Evolutionary conservation across 805 yeast genomes (phyloP), one percentile per base, ranked within the genome.

Genomic region (Saccharomyces mikatae): DNA sequence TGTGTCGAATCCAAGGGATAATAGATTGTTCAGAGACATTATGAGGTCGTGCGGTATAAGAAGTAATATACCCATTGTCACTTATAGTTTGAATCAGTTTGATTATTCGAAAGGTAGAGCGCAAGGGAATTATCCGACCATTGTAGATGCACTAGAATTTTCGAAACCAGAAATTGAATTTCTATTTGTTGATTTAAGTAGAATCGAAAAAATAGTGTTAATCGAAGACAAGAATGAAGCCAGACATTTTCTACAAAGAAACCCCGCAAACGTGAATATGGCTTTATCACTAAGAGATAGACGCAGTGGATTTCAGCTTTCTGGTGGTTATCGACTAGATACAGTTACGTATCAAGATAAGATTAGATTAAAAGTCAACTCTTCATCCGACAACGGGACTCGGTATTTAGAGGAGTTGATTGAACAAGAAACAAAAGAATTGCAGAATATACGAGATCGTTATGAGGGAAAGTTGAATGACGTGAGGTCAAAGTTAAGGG

Each of bases 1-100:
- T 36, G 96, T 89, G 1, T 75, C 80, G 36, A 80, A 79, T 62
- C 79, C 74, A 48, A 75, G 75, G 29, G 98, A 92, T 65, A 75
- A 83, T 47, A 66, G 67, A 10, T 62, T 69, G 1, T 62, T 85
- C 51, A 71, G 74, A 13, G 58, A 64, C 0, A 58, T 75, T 28
- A 61, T 74, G 62, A 67, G 62, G 54, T 52, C 65, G 29, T 64
- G 69, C 55, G 70, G 70, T 1, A 59, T 72, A 8, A 62, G 60
- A 27, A 61, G 73, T 22, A 76, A 76, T 49, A 75, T 86, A 8
- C 74, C 76, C 26, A 94, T 89, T 60, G 67, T 68, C 8, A 63
- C 64, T 2, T 62, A 68, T 50, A 58, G 58, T 29, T 51, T 68
- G 41, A 54, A 54, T 24, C 47, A 48, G 2, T 87, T 86, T 61